phyloP scores from a whole-genome alignment of 176 grass and related monocot genomes.

The Aegilops umbellulata region DNA sequence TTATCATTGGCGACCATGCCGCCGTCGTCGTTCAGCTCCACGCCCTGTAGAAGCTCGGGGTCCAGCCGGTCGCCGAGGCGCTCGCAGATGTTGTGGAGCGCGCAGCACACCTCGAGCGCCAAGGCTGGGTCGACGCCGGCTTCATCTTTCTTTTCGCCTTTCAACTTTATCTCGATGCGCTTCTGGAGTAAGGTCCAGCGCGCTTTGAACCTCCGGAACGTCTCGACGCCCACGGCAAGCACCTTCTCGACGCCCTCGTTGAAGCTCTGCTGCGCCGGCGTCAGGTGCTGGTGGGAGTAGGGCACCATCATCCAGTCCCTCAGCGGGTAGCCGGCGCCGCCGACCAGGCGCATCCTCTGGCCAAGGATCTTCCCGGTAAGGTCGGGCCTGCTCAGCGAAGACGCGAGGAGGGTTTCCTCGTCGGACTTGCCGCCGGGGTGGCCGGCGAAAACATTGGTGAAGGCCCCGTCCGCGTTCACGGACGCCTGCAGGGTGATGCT shows the following conservation, averaged over 20 bases:
- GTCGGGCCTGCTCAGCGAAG: slow-evolving; percentile 26
- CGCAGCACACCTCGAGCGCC: slow-evolving; percentile 76
- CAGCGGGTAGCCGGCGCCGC: slow-evolving; percentile 61
- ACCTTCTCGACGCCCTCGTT: slow-evolving; percentile 57
- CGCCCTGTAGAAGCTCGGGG: slow-evolving; percentile 11
- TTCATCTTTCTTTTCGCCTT: not conserved
- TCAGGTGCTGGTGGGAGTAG: slow-evolving; percentile 69
- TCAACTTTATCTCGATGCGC: slow-evolving; percentile 70
- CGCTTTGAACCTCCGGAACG: slow-evolving; percentile 59
- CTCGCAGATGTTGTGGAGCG: slow-evolving; percentile 94
- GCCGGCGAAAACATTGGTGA: slow-evolving; percentile 88
- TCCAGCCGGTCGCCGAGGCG: slow-evolving; percentile 47
- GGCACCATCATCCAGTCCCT: slow-evolving; percentile 77
- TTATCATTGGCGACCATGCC: slow-evolving; percentile 42
- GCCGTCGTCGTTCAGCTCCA: slow-evolving; percentile 64
- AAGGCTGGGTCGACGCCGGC: slow-evolving; percentile 38
- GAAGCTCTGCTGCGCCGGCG: slow-evolving; percentile 78
- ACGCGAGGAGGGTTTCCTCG: slow-evolving; percentile 58
- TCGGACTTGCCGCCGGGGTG: slow-evolving; percentile 58
- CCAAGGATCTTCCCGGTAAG: not conserved
- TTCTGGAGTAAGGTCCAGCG: slow-evolving; percentile 74
- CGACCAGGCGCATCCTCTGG: slow-evolving; percentile 54
- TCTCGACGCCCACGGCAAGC: slow-evolving; percentile 45
- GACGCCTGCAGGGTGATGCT: slow-evolving; percentile 76
- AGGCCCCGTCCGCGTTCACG: slow-evolving; percentile 60